Percentiles rank a stretch among this genome's conserved stretches.
These are phyloP conservation scores for Fusarium globosum DNA, from an alignment of 2,329 filamentous ascomycete species.

Conservation along the genomic window DNA sequence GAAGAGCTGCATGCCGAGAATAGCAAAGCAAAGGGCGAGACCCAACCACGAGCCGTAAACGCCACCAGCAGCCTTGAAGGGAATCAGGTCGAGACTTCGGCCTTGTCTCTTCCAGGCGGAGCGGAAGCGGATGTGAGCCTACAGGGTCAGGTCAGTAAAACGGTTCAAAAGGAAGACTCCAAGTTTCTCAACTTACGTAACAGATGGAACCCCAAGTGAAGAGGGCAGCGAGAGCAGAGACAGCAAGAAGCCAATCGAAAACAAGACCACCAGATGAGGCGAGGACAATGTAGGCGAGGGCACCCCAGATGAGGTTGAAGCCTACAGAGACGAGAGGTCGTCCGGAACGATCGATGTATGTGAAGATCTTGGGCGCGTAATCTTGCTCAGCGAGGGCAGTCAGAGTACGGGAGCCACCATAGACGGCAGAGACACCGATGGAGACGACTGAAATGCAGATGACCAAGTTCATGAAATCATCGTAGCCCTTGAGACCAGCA, in stretches of 20 bases:
- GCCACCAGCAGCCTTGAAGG: conserved; percentile 70
- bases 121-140: conserved; percentile 73
- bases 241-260: conserved; percentile 72
- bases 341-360: conserved; percentile 65
- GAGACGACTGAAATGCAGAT: conserved; percentile 66
- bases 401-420: conserved; percentile 66
- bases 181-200: conserved; percentile 42
- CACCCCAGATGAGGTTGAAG: conserved; percentile 58
- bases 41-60: conserved; percentile 72
- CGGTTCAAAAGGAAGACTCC: fast-evolving
- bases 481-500: conserved; percentile 59
- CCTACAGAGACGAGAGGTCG: conserved; percentile 61
- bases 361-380: conserved; percentile 65
- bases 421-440: conserved; percentile 65
- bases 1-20: conserved; percentile 64
- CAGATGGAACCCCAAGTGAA: conserved; percentile 76
- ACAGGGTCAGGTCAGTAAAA: background rate
- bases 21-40: conserved; percentile 64
- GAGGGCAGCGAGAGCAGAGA: conserved; percentile 71
- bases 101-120: conserved; percentile 68
- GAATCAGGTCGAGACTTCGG: conserved; percentile 71
- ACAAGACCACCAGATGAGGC: conserved; percentile 60
- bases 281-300: conserved; percentile 60
- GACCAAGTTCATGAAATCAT: conserved; percentile 64
- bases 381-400: conserved; percentile 66